Evolutionary conservation across 192 early-diverging fungal genomes (phyloP).

Genomic region (Coemansia sp.): DNA sequence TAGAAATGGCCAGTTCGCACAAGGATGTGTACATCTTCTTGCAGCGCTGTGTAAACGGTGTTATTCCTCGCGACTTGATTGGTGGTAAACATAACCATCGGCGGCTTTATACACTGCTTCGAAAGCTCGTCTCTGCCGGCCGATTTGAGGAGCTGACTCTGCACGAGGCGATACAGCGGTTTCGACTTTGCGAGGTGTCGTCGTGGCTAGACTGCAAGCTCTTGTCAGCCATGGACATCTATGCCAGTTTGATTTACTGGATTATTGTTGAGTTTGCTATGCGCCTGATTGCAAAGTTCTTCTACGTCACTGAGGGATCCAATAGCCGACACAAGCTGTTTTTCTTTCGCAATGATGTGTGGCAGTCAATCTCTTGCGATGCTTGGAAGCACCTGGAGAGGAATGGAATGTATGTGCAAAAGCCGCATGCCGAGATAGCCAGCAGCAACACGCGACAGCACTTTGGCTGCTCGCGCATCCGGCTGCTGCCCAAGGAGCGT

Average conservation of each 20-base stretch:
- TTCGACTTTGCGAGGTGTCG: slow-evolving; percentile 54
- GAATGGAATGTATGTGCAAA: slow-evolving; percentile 28
- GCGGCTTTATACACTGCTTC: slow-evolving; percentile 59
- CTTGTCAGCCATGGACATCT: slow-evolving; percentile 41
- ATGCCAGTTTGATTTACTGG: slow-evolving; percentile 68
- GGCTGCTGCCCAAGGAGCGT: slow-evolving; percentile 77
- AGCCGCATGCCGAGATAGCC: slow-evolving; percentile 1
- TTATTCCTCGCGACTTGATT: slow-evolving; percentile 65
- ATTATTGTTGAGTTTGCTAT: slow-evolving; percentile 61
- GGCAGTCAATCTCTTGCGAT: slow-evolving; percentile 58
- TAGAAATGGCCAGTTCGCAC: slow-evolving; percentile 22
- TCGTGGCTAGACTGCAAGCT: slow-evolving; percentile 20
- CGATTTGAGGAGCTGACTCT: slow-evolving; percentile 65
- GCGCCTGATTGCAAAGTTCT: slow-evolving; percentile 63
- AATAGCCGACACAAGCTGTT: slow-evolving; percentile 63
- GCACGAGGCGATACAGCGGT: slow-evolving; percentile 56
- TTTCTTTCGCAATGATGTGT: slow-evolving; percentile 79
- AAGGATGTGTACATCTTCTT: slow-evolving; percentile 54
- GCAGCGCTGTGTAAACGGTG: slow-evolving; percentile 49
- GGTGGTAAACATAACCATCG: slow-evolving; percentile 61
- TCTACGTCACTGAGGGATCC: slow-evolving; percentile 80
- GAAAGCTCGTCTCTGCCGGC: slow-evolving; percentile 56
- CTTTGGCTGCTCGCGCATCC: slow-evolving; percentile 63
- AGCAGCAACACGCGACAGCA: slow-evolving; percentile 6
- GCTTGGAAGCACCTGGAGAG: slow-evolving; percentile 50